Conservation (phyloP, 2,329 filamentous ascomycete species). For the Fusarium penzigii region DNA sequence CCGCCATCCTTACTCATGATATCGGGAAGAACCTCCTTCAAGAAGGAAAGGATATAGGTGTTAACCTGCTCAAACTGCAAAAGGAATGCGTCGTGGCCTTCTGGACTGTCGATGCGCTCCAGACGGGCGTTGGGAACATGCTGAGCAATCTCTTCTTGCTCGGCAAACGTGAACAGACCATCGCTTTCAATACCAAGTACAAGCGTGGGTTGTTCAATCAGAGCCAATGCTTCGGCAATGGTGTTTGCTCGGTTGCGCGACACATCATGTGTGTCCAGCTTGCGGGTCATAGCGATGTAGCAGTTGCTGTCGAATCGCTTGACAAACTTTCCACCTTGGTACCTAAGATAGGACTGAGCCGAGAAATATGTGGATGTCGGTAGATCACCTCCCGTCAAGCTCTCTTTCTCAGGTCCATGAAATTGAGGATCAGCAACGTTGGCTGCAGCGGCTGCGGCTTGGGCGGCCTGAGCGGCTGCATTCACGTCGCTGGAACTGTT, state of each 20-base stretch:
- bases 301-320: slow-evolving; percentile 97
- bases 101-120: slow-evolving; percentile 86
- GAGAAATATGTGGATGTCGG: slow-evolving; percentile 88
- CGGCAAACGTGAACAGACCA: slow-evolving; percentile 93
- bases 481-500: slow-evolving; percentile 40
- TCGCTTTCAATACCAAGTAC: slow-evolving; percentile 95
- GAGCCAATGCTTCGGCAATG: slow-evolving; percentile 72
- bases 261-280: slow-evolving; percentile 95
- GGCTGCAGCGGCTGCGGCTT: slow-evolving; percentile 25
- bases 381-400: slow-evolving; percentile 52
- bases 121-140: slow-evolving; percentile 77
- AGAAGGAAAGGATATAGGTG: slow-evolving; percentile 77
- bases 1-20: slow-evolving; percentile 72
- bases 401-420: slow-evolving; percentile 59
- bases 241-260: slow-evolving; percentile 71
- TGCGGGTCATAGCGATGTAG: slow-evolving; percentile 98
- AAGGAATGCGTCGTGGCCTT: slow-evolving; percentile 95
- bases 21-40: slow-evolving; percentile 79
- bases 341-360: slow-evolving; percentile 94
- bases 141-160: slow-evolving; percentile 88
- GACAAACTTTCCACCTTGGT: slow-evolving; percentile 96
- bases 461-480: slow-evolving; percentile 27
- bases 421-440: slow-evolving; percentile 63
- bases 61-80: slow-evolving; percentile 98
- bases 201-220: slow-evolving; percentile 86